Conservation (phyloP, 805 yeast species). For the Candida chauliodis region DNA sequence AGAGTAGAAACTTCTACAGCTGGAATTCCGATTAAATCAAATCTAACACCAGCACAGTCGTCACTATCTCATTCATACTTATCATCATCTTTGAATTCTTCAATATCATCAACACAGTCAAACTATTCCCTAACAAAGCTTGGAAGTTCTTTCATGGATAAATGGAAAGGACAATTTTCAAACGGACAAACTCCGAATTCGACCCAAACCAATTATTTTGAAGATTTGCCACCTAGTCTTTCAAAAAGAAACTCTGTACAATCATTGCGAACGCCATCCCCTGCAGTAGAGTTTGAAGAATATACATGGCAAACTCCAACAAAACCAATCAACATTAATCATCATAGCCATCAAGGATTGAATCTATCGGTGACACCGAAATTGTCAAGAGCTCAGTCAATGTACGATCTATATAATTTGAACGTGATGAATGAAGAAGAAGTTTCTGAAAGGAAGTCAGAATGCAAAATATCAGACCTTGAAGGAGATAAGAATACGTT, state of each 20-base stretch:
- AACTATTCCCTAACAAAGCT: slow-evolving; percentile 38
- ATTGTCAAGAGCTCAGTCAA: slow-evolving; percentile 33
- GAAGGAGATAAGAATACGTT: background rate
- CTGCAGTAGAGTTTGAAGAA: slow-evolving; percentile 33
- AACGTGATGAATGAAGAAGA: slow-evolving; percentile 7
- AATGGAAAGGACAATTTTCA: slow-evolving; percentile 38
- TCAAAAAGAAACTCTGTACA: slow-evolving; percentile 24
- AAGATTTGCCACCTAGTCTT: slow-evolving; percentile 11
- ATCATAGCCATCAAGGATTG: background rate
- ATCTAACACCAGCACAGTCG: background rate
- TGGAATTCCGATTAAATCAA: slow-evolving; percentile 12
- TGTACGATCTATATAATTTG: slow-evolving; percentile 24
- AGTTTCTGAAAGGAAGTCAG: background rate
- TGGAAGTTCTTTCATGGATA: slow-evolving; percentile 43
- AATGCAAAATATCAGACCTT: background rate
- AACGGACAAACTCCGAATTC: slow-evolving; percentile 9
- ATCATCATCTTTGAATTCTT: slow-evolving; percentile 39
- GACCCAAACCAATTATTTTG: slow-evolving; percentile 16
- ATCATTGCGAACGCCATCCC: slow-evolving; percentile 33
- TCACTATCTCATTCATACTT: slow-evolving; percentile 35
- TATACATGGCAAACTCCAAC: slow-evolving; percentile 17
- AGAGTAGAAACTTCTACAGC: slow-evolving; percentile 10
- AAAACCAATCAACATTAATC: slow-evolving; percentile 15
- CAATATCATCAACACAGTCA: slow-evolving; percentile 32
- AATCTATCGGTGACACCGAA: slow-evolving; percentile 15